A percentile compares a stretch with the other conserved stretches of the same genome.
These are phyloP conservation scores for Sclerotinia nivalis DNA, from an alignment of 2,329 filamentous ascomycete species.

Conservation along the genomic window DNA sequence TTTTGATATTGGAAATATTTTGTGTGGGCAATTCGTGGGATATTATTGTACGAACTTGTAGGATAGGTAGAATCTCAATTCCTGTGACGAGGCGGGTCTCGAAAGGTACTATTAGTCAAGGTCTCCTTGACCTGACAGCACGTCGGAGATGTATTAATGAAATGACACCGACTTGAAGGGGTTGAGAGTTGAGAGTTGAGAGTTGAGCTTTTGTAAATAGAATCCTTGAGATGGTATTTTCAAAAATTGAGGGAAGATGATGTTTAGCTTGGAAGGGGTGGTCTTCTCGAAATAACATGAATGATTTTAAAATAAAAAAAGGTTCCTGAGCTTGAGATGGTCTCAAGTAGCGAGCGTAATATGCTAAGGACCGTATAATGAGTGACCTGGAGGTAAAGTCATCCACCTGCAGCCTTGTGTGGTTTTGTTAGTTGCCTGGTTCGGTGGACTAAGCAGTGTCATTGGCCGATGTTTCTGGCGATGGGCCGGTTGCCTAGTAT, in stretches of 20 bases:
- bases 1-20: neutral
- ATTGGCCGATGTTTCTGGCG: neutral
- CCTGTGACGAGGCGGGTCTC: neutral
- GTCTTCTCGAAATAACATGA: neutral
- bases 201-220: neutral
- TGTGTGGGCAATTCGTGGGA: neutral
- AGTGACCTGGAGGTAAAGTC: too few relatives aligned
- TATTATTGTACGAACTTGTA: neutral
- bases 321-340: neutral
- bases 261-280: neutral
- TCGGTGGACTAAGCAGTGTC: neutral
- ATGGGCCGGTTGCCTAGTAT: slow-evolving; percentile 1
- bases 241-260: neutral
- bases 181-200: neutral
- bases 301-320: neutral
- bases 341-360: neutral
- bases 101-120: neutral
- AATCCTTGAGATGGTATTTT: neutral
- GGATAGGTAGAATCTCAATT: too few relatives aligned
- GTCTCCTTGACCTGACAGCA: neutral
- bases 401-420: neutral
- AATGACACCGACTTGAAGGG: neutral
- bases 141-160: neutral
- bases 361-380: neutral
- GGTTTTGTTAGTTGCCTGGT: neutral